Evolutionary conservation across 2,329 filamentous ascomycete species (phyloP).

Genomic region (Diaporthe vaccinii): DNA sequence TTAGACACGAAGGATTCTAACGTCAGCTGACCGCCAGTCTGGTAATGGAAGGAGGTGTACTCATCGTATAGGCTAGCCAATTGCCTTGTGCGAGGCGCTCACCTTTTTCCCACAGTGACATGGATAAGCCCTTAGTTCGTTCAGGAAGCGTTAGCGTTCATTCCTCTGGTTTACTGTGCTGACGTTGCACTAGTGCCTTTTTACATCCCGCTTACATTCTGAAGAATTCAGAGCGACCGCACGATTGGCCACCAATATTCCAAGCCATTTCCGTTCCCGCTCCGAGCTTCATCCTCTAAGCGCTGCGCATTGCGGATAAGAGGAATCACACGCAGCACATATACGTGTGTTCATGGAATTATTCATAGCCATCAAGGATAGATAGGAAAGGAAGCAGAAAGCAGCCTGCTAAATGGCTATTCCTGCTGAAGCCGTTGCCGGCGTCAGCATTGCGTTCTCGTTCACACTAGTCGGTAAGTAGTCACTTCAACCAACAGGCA

Average conservation of each 20-base stretch:
- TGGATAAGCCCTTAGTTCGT: not conserved
- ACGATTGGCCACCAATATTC: not conserved
- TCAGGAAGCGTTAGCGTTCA: not conserved
- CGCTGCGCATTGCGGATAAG: not conserved
- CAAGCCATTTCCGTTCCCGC: not conserved
- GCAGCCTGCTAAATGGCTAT: not conserved
- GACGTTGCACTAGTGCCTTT: not conserved
- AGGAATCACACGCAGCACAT: not conserved
- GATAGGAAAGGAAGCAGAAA: not conserved
- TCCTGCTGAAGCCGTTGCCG: not conserved
- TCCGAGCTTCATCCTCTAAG: no score
- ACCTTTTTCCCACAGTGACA: not conserved
- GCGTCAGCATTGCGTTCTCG: slow-evolving; percentile 4
- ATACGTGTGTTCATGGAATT: no score
- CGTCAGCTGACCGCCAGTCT: not conserved
- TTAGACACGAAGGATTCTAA: not conserved
- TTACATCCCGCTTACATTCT: not conserved
- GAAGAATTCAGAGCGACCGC: not conserved
- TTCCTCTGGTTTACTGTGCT: not conserved
- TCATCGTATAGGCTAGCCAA: not conserved
- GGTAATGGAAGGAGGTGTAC: no score
- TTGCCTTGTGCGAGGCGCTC: not conserved
- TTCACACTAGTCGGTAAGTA: slow-evolving; percentile 7
- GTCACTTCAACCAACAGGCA: no score
- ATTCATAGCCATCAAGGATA: not conserved